Percentiles rank a stretch among this genome's conserved stretches.
phyloP scores from a whole-genome alignment of 345 rosid species.

The Brassica juncea region DNA sequence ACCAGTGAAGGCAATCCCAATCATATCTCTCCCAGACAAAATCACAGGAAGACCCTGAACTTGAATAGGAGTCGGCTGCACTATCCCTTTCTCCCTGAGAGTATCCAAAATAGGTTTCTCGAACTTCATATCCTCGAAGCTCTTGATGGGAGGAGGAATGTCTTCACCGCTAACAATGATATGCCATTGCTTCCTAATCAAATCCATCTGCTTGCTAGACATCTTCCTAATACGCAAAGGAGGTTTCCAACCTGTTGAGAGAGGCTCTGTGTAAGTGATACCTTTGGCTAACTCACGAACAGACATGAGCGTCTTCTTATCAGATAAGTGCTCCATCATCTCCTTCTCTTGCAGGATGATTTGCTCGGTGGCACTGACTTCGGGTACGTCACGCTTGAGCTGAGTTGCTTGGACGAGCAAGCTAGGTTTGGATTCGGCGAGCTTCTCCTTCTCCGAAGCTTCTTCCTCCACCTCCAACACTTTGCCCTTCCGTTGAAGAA shows the following conservation, averaged over 20 bases:
- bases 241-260: slow-evolving; percentile 89
- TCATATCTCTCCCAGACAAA: slow-evolving; percentile 83
- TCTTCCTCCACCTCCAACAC: slow-evolving; percentile 62
- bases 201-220: slow-evolving; percentile 59
- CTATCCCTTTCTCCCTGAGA: slow-evolving; percentile 77
- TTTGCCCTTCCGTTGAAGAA: slow-evolving; percentile 77
- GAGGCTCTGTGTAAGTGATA: slow-evolving; percentile 78
- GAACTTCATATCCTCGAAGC: slow-evolving; percentile 87
- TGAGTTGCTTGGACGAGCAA: slow-evolving; percentile 86
- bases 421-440: slow-evolving; percentile 77
- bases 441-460: slow-evolving; percentile 54
- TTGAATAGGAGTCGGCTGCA: slow-evolving; percentile 95
- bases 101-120: slow-evolving; percentile 60
- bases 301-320: slow-evolving; percentile 81
- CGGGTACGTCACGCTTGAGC: slow-evolving; percentile 84
- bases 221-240: slow-evolving; percentile 65
- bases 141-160: slow-evolving; percentile 78
- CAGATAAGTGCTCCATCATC: slow-evolving; percentile 86
- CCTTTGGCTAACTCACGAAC: slow-evolving; percentile 93
- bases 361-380: slow-evolving; percentile 74
- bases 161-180: slow-evolving; percentile 89
- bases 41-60: slow-evolving; percentile 94
- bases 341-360: slow-evolving; percentile 88
- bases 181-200: slow-evolving; percentile 90
- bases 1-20: slow-evolving; percentile 91